phyloP scores from a whole-genome alignment of 2,329 filamentous ascomycete genomes.

The Triangularia verruculosa region DNA sequence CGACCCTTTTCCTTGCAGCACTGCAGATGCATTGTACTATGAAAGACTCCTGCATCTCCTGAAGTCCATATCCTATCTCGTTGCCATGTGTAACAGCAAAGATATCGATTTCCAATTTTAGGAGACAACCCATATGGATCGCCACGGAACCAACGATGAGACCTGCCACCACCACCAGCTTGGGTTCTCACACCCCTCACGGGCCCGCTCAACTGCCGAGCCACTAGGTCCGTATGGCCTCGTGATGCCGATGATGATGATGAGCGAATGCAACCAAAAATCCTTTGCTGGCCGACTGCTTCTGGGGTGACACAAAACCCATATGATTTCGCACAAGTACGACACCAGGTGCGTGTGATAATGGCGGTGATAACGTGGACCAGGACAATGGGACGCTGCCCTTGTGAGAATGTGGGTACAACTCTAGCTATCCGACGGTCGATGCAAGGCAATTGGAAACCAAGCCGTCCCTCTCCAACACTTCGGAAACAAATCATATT shows the following conservation, averaged over 20 bases:
- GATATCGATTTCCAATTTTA: background rate
- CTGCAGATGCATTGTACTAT: constrained; percentile 5
- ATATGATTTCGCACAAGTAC: background rate
- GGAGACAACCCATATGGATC: background rate
- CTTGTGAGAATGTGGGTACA: background rate
- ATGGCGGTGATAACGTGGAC: background rate
- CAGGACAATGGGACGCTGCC: background rate
- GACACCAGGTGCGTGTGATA: background rate
- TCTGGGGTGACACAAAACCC: constrained; percentile 7
- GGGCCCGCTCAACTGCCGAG: constrained; percentile 2
- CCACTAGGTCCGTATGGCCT: background rate
- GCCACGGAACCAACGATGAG: background rate
- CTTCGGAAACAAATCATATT: constrained; percentile 21
- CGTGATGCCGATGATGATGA: constrained; percentile 4
- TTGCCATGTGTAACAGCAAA: background rate
- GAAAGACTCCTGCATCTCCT: background rate
- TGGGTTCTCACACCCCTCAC: background rate
- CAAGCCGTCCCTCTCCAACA: constrained; percentile 13
- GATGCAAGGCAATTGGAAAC: background rate
- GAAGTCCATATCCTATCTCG: background rate
- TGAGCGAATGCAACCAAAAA: constrained; percentile 1
- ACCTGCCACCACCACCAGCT: background rate
- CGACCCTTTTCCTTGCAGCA: background rate
- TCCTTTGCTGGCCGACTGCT: constrained; percentile 3
- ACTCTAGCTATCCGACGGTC: background rate